phyloP scores from a whole-genome alignment of 116 monocot species.

The Posidonia oceanica region DNA sequence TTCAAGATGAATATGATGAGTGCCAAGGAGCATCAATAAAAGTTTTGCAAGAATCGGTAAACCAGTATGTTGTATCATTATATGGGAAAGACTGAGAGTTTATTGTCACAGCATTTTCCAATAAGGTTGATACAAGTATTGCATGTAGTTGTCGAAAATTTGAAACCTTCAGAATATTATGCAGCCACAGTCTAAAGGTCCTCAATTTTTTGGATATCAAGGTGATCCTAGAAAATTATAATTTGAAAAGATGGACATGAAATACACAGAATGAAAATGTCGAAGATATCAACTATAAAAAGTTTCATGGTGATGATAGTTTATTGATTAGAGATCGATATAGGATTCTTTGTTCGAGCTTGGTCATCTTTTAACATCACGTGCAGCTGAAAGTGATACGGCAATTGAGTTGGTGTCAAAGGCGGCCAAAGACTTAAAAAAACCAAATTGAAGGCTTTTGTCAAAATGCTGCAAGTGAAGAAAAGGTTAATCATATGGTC shows the following conservation, averaged over 20 bases:
- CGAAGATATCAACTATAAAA: not conserved
- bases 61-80: too few relatives aligned
- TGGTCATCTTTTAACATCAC: slow-evolving; percentile 11
- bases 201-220: slow-evolving; percentile 11
- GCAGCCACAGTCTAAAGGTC: slow-evolving; percentile 12
- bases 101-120: too few relatives aligned
- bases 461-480: not conserved
- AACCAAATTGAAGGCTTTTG: not conserved
- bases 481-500: too few relatives aligned
- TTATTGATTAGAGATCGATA: slow-evolving; percentile 13
- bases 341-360: slow-evolving; percentile 12
- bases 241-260: slow-evolving; percentile 16
- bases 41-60: not conserved
- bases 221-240: not conserved
- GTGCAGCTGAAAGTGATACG: slow-evolving; percentile 24
- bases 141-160: slow-evolving; percentile 17
- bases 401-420: not conserved
- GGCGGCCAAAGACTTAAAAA: not conserved
- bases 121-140: slow-evolving; percentile 7
- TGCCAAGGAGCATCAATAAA: slow-evolving; percentile 16
- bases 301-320: slow-evolving; percentile 8
- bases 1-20: too few relatives aligned
- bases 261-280: not conserved
- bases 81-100: too few relatives aligned
- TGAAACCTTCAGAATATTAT: slow-evolving; percentile 19